A percentile compares a stretch with the other conserved stretches of the same genome.
These are phyloP conservation scores for Acanthamoeba triangularis DNA, from an alignment of 208 protist species.

Conservation along the genomic window DNA sequence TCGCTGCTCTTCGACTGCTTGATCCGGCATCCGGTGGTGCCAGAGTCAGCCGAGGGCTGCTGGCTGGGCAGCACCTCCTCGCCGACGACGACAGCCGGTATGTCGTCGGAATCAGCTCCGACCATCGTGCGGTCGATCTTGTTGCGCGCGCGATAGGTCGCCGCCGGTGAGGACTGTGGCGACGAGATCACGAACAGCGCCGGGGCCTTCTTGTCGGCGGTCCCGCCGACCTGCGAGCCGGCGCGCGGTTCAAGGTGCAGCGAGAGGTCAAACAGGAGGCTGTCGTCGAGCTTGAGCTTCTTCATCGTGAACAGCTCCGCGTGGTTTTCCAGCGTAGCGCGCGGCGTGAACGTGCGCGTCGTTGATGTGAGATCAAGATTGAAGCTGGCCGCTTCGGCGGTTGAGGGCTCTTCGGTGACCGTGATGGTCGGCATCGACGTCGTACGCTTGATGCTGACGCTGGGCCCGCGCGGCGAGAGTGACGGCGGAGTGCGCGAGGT, in stretches of 20 bases:
- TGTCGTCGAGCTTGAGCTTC: constrained; percentile 57
- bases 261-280: constrained; percentile 46
- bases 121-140: constrained; percentile 1
- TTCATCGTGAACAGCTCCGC: constrained; percentile 58
- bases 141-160: constrained; percentile 4
- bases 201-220: background rate
- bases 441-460: background rate
- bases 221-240: background rate
- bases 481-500: background rate
- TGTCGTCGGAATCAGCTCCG: background rate
- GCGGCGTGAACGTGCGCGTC: background rate
- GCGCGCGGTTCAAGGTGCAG: constrained; percentile 21
- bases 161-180: background rate
- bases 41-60: background rate
- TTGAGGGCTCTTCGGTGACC: background rate
- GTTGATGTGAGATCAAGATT: background rate
- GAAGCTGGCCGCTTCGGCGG: background rate
- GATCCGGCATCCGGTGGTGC: background rate
- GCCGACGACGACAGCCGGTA: too few species aligned
- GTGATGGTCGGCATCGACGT: background rate
- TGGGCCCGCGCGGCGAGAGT: background rate
- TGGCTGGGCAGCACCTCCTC: background rate
- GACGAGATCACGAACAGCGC: constrained; percentile 58
- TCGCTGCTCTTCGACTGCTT: background rate
- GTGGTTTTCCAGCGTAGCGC: background rate